Conservation (phyloP, 2,329 filamentous ascomycete genomes). For the Moelleriella libera region DNA sequence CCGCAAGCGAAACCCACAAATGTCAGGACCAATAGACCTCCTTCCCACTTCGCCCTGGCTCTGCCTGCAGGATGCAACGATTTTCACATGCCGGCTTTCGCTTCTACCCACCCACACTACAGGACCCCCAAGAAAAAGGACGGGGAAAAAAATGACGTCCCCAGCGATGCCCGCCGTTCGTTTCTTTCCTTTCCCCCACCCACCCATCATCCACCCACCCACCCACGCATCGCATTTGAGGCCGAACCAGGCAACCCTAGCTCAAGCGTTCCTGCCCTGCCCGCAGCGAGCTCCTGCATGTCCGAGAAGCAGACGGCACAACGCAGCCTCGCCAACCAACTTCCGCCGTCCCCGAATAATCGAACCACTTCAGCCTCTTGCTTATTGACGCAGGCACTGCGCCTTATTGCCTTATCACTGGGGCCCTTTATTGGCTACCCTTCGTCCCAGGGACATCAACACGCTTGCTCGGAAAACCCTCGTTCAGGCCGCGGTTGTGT, state of each 20-base stretch:
- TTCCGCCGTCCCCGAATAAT: neutral
- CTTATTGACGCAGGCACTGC: neutral
- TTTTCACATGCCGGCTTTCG: conserved; percentile 3
- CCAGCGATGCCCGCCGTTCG: neutral
- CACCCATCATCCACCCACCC: neutral
- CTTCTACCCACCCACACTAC: neutral
- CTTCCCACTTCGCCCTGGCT: too few species aligned
- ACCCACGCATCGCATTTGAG: neutral
- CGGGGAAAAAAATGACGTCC: neutral
- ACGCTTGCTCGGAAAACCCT: too few species aligned
- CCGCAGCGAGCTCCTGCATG: neutral
- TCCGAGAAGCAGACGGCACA: neutral
- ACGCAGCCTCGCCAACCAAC: neutral
- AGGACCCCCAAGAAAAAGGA: neutral
- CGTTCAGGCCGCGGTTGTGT: too few species aligned
- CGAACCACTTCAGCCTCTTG: neutral
- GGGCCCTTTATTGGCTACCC: too few species aligned
- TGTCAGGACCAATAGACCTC: too few species aligned
- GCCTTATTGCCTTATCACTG: too few species aligned
- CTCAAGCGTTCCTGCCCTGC: neutral
- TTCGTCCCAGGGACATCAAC: too few species aligned
- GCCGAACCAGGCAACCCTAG: neutral
- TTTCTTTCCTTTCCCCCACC: neutral
- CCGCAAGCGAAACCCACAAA: too few species aligned
- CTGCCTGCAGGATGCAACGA: neutral